Conservation (phyloP, 2,329 filamentous ascomycete species). For the Pseudocercospora fuligena region DNA sequence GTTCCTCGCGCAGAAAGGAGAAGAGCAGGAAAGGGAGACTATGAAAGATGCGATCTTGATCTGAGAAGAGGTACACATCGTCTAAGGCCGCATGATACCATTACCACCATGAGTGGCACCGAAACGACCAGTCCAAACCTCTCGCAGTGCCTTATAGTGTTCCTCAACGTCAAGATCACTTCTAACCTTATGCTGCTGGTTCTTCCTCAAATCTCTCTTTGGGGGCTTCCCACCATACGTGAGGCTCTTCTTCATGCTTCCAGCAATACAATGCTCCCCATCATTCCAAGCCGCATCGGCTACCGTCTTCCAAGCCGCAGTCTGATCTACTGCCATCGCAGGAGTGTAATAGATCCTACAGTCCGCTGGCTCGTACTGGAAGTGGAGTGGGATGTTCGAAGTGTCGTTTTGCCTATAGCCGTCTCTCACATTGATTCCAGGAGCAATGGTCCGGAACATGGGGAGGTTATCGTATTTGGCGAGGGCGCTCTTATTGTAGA, state of each 20-base stretch:
- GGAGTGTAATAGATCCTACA: slow-evolving; percentile 59
- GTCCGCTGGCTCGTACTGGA: slow-evolving; percentile 54
- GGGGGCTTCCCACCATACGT: background rate
- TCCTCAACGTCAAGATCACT: slow-evolving; percentile 30
- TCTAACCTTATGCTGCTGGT: slow-evolving; percentile 26
- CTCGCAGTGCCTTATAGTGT: slow-evolving; percentile 26
- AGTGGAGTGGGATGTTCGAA: slow-evolving; percentile 54
- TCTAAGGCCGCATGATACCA: slow-evolving; percentile 11
- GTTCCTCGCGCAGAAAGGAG: background rate
- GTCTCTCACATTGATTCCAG: slow-evolving; percentile 39
- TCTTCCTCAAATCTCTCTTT: slow-evolving; percentile 16
- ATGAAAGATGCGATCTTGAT: background rate
- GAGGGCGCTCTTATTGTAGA: slow-evolving; percentile 38
- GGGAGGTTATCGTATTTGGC: slow-evolving; percentile 37
- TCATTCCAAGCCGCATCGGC: slow-evolving; percentile 41
- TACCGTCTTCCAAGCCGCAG: slow-evolving; percentile 53
- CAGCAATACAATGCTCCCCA: slow-evolving; percentile 39
- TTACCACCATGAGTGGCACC: slow-evolving; percentile 29
- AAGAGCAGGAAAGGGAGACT: background rate
- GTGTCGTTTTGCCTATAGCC: slow-evolving; percentile 41
- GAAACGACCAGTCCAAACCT: slow-evolving; percentile 33
- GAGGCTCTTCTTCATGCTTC: slow-evolving; percentile 26
- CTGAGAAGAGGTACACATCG: background rate
- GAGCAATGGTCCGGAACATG: slow-evolving; percentile 29
- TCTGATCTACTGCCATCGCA: slow-evolving; percentile 55